Base-by-base conservation (phyloP, 2,329 filamentous ascomycete species). In the Fusarium oligoseptatum region DNA sequence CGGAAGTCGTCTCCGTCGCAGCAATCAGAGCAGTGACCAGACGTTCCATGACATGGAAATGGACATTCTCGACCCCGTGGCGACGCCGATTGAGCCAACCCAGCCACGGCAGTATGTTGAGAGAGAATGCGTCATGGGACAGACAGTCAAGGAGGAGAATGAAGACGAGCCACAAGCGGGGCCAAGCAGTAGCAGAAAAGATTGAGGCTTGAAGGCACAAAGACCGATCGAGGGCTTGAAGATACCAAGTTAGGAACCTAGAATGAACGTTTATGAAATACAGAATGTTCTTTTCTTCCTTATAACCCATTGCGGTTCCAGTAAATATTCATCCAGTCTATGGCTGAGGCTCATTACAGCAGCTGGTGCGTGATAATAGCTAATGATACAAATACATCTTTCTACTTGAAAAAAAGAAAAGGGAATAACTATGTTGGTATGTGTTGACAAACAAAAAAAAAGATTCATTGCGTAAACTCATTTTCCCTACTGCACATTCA, bases 401-500 rank as follows among this genome's bases (percentile, higher is more conserved):
- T 72, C 37, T 67, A 66, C 29, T 63, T 41, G 60, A 24, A 55
- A 60, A 67, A 22, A 57, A 62, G 52, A 37, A 60, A 55, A 50
- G 58, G 60, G 56, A 66, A 57, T 52, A 69, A 62, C 24, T 61
- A 68, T 68, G 57, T 62, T 58, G 48, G 48, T 52, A 52, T 52
- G 48, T 52, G 48, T 56, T 41, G 36, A 65, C 17, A 29, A 45
- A 52, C 27, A n/a, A n/a, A 12, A 73, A 66, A 66, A 73, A 63
- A 65, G 55, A 43, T 60, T 17, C 11, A 50, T 22, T 37, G 24
- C 17, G 48, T 52, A 52, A 52, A 52, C 11, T 52, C 64, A 50
- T 24, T 64, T 36, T 61, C 58, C 24, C 76, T 70, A 90, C 70
- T 87, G 85, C 71, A 91, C 88, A 73, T 88, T 88, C 75, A 91